Percentiles rank a stretch among this genome's conserved stretches.
Evolutionary conservation across 2,329 filamentous ascomycete genomes (phyloP).

Genomic region (Claviceps digitariae): DNA sequence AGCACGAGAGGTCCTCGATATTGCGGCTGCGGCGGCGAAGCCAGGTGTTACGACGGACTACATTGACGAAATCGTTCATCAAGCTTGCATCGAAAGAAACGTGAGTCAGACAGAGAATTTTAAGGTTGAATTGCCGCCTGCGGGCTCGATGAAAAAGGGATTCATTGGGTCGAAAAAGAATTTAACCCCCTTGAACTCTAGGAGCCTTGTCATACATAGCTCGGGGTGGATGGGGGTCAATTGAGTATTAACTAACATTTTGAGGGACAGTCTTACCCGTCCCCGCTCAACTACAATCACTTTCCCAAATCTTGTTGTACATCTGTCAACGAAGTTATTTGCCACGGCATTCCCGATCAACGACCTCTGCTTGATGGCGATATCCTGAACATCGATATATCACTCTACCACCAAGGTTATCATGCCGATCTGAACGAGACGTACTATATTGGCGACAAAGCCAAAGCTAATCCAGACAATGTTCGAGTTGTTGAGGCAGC

Average conservation of each 20-base stretch:
- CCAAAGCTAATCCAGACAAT: slow-evolving; percentile 68
- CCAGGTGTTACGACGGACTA: slow-evolving; percentile 95
- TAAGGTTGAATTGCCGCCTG: not conserved
- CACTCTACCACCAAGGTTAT: slow-evolving; percentile 86
- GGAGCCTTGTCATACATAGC: not conserved
- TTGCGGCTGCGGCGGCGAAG: slow-evolving; percentile 67
- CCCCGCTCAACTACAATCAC: slow-evolving; percentile 85
- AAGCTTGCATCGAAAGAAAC: slow-evolving; percentile 83
- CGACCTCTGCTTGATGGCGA: slow-evolving; percentile 79
- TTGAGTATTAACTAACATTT: not conserved
- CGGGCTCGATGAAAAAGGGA: not conserved
- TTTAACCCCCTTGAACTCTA: not conserved
- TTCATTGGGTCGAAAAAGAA: not conserved
- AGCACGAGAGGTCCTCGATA: slow-evolving; percentile 82
- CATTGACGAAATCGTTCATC: slow-evolving; percentile 88
- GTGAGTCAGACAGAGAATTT: slow-evolving; percentile 36
- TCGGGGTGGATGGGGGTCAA: not conserved
- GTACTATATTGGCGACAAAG: slow-evolving; percentile 90
- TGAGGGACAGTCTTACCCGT: slow-evolving; percentile 72
- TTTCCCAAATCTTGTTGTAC: slow-evolving; percentile 98
- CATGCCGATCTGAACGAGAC: slow-evolving; percentile 97
- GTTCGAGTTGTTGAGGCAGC: slow-evolving; percentile 86
- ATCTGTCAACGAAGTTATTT: slow-evolving; percentile 93
- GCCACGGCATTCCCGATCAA: slow-evolving; percentile 94
- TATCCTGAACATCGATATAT: slow-evolving; percentile 94